These are phyloP conservation scores for Aspergillus bertholletiae DNA, from an alignment of 495 filamentous ascomycete genomes.

Conservation along the genomic window DNA sequence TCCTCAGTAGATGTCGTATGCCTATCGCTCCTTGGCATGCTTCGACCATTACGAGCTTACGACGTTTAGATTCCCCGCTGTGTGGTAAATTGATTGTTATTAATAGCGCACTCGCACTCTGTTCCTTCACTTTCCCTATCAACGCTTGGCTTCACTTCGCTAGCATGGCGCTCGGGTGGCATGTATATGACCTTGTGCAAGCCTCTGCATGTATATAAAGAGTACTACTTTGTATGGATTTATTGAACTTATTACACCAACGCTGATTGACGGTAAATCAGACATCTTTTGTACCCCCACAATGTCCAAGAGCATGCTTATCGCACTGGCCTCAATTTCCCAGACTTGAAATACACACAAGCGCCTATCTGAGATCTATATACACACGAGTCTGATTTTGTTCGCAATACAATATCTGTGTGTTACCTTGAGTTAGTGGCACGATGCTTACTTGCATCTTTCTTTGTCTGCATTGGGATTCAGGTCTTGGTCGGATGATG, in stretches of 20 bases:
- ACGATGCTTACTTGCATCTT: too few species aligned
- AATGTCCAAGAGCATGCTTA: too few species aligned
- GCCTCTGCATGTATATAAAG: constrained; percentile 6
- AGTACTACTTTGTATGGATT: neutral
- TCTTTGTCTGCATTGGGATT: too few species aligned
- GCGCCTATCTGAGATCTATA: too few species aligned
- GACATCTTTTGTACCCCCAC: too few species aligned
- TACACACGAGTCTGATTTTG: too few species aligned
- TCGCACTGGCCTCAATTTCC: too few species aligned
- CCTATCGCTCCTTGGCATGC: neutral
- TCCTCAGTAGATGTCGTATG: neutral
- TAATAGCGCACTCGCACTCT: constrained; percentile 2
- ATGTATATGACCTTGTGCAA: neutral
- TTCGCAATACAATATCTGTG: too few species aligned
- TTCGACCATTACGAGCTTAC: neutral
- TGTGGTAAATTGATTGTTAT: neutral
- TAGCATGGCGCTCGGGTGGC: constrained; percentile 19
- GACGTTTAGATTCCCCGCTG: neutral
- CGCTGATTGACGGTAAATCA: too few species aligned
- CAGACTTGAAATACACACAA: too few species aligned
- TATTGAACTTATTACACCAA: constrained; percentile 1
- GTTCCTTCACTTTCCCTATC: constrained; percentile 2
- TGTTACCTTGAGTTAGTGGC: too few species aligned
- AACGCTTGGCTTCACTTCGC: constrained; percentile 1
- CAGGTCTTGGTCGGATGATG: too few species aligned